A percentile compares a stretch with the other conserved stretches of the same genome.
Conservation (phyloP, 208 protist species). For the Crithidia acanthocephali region DNA sequence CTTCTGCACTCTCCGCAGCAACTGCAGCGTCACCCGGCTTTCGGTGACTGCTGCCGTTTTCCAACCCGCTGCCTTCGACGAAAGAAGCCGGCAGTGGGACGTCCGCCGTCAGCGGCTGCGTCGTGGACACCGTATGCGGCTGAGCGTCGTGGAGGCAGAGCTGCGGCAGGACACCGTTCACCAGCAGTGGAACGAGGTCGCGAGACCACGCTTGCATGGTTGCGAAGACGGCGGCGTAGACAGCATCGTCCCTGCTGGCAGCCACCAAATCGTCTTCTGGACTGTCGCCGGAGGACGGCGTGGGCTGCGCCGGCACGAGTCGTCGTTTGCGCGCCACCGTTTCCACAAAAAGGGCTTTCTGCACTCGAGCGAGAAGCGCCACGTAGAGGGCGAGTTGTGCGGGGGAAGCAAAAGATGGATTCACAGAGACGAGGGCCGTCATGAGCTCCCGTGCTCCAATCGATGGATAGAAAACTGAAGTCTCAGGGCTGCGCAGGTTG, state of each 20-base stretch:
- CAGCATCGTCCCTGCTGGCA: not conserved
- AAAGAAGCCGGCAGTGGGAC: not conserved
- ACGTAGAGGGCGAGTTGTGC: constrained; percentile 24
- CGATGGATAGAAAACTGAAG: not conserved
- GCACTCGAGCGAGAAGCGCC: constrained; percentile 13
- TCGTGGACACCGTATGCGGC: constrained; percentile 16
- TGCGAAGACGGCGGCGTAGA: not conserved
- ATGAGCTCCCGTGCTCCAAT: constrained; percentile 28
- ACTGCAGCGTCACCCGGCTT: not conserved
- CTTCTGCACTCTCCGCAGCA: not conserved
- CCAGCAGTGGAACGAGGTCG: constrained; percentile 30
- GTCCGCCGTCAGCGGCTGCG: not conserved
- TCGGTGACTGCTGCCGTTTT: not conserved
- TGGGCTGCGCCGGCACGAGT: not conserved
- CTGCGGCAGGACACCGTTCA: constrained; percentile 25
- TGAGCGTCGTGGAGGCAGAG: constrained; percentile 27
- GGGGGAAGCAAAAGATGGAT: constrained; percentile 13
- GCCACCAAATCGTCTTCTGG: too few species aligned
- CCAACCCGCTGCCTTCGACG: not conserved
- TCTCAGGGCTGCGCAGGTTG: not conserved
- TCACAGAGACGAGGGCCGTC: constrained; percentile 16
- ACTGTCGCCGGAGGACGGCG: not conserved
- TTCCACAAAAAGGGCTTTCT: constrained; percentile 17
- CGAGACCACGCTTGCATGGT: constrained; percentile 56
- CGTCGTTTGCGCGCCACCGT: constrained; percentile 23